These are phyloP conservation scores for Camelina neglecta DNA, from an alignment of 345 rosid species.

Conservation along the genomic window DNA sequence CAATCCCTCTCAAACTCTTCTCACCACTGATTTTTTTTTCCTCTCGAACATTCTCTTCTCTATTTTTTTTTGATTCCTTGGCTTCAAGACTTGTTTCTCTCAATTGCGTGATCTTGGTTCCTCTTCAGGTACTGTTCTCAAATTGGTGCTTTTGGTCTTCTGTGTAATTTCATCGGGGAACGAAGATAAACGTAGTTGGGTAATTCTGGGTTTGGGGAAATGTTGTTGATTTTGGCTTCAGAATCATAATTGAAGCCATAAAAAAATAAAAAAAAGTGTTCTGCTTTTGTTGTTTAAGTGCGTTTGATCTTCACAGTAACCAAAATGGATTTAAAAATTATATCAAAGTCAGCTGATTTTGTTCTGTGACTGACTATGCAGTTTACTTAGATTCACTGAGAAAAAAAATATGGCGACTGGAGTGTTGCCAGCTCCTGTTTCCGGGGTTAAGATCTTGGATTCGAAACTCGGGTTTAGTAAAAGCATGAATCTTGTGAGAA, in stretches of 20 bases:
- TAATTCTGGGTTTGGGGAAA: conserved; percentile 14
- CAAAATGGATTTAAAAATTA: conserved; percentile 7
- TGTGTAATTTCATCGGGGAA: background rate
- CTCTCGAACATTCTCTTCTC: conserved; percentile 43
- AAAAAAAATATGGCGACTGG: conserved; percentile 79
- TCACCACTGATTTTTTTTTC: conserved; percentile 46
- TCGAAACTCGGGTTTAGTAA: conserved; percentile 63
- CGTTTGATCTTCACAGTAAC: background rate
- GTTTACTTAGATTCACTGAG: conserved; percentile 36
- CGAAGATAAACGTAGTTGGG: background rate
- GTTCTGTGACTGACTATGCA: conserved; percentile 38
- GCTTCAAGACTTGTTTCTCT: conserved; percentile 20
- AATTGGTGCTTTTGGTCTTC: conserved; percentile 15
- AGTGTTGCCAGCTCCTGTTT: conserved; percentile 65
- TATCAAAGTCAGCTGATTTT: conserved; percentile 6
- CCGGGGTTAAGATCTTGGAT: conserved; percentile 65
- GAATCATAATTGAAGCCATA: conserved; percentile 1
- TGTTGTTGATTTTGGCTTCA: conserved; percentile 12
- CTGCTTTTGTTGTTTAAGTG: background rate
- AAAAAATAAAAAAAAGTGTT: too few relatives aligned
- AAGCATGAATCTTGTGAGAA: conserved; percentile 65
- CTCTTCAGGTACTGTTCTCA: conserved; percentile 32
- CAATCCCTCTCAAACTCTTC: conserved; percentile 44
- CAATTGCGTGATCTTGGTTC: conserved; percentile 15
- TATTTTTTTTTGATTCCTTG: conserved; percentile 21